Evolutionary conservation across 257 asterid genomes (phyloP).

Genomic region (Penstemon barbatus): DNA sequence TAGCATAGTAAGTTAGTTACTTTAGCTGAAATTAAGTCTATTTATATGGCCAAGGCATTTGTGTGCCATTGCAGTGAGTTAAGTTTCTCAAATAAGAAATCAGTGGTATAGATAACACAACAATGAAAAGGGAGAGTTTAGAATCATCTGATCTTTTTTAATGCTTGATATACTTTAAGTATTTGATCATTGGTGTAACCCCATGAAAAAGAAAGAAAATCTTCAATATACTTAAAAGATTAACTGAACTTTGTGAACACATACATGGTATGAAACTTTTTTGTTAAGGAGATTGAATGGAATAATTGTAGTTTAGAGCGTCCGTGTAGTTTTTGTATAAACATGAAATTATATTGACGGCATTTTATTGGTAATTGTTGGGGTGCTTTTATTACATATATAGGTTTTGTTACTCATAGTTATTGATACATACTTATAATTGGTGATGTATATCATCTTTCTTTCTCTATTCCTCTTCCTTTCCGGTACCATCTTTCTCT

Average conservation of each 20-base stretch:
- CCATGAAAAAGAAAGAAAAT: slow-evolving; percentile 7
- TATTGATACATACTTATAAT: slow-evolving; percentile 9
- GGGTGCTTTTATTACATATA: slow-evolving; percentile 5
- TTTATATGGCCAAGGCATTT: neutral
- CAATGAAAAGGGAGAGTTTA: neutral
- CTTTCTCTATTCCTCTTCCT: neutral
- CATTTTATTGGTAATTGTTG: neutral
- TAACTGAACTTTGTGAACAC: neutral
- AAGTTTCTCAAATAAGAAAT: neutral
- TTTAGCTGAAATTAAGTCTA: neutral
- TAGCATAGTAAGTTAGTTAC: neutral
- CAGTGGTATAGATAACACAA: neutral
- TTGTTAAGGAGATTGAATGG: neutral
- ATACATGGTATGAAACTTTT: neutral
- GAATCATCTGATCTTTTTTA: neutral
- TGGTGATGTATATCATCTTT: neutral
- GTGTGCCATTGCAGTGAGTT: neutral
- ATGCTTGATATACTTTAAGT: too few relatives aligned
- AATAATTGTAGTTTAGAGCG: neutral
- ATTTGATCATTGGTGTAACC: slow-evolving; percentile 5
- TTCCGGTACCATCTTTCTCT: neutral
- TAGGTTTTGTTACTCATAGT: neutral
- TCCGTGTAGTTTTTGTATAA: neutral
- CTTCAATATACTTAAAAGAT: neutral
- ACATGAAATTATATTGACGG: neutral